Percentiles rank a stretch among this genome's conserved stretches.
These are phyloP conservation scores for Trypanosoma mega DNA, from an alignment of 208 protist species.

Conservation along the genomic window DNA sequence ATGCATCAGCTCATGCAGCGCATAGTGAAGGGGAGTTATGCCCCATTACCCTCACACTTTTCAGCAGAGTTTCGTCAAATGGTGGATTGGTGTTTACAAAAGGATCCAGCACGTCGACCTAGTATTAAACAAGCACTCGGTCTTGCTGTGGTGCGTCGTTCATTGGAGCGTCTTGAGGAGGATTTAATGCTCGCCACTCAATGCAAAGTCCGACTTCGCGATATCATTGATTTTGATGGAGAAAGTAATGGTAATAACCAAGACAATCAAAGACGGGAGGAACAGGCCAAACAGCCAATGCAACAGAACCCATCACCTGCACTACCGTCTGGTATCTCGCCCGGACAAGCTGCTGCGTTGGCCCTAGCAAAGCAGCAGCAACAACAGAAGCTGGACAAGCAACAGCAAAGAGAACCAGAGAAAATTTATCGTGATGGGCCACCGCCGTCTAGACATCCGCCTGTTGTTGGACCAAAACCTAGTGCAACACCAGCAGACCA, in stretches of 20 bases:
- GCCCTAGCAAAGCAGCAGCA: conserved; percentile 49
- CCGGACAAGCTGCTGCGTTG: conserved; percentile 76
- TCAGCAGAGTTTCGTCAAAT: conserved; percentile 82
- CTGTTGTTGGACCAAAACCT: conserved; percentile 20
- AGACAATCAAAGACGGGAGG: conserved; percentile 11
- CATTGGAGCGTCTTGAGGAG: conserved; percentile 81
- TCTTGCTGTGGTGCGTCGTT: conserved; percentile 63
- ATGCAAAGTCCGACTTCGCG: conserved; percentile 78
- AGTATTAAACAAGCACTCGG: conserved; percentile 79
- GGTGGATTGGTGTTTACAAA: conserved; percentile 87
- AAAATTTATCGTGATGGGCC: not conserved
- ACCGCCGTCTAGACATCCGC: not conserved
- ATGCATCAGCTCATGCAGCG: conserved; percentile 94
- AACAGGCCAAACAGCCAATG: not conserved
- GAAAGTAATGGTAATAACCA: conserved; percentile 25
- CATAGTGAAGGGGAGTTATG: conserved; percentile 85
- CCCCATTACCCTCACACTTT: conserved; percentile 83
- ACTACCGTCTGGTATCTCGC: conserved; percentile 41
- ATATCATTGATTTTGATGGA: conserved; percentile 86
- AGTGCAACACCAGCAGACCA: conserved; percentile 11
- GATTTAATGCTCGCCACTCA: conserved; percentile 90
- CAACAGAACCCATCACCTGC: not conserved
- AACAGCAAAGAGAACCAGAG: not conserved
- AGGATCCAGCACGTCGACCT: conserved; percentile 70
- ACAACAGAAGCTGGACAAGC: conserved; percentile 7